Evolutionary conservation across 2,329 filamentous ascomycete species (phyloP).

Genomic region (Fusarium gaditjirri): DNA sequence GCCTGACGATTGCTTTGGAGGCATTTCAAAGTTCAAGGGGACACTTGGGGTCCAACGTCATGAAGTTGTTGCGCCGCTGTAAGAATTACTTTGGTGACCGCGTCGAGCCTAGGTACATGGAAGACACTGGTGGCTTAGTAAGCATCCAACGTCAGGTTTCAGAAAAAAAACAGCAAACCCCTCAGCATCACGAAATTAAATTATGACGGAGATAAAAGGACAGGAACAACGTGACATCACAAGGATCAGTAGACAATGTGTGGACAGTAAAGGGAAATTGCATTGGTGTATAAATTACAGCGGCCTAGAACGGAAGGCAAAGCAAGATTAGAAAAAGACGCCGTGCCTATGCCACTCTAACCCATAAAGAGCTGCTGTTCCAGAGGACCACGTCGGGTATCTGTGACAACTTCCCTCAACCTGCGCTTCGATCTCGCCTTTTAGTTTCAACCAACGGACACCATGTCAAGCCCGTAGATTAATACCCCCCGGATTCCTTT

Average conservation of each 20-base stretch:
- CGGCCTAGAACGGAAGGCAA: slow-evolving; percentile 62
- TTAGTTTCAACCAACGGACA: slow-evolving; percentile 56
- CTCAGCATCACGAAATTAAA: not conserved
- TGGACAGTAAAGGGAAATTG: slow-evolving; percentile 60
- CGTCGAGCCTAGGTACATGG: not conserved
- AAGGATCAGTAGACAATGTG: not conserved
- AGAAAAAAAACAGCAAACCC: not conserved
- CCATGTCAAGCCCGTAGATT: slow-evolving; percentile 52
- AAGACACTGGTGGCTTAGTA: slow-evolving; percentile 17
- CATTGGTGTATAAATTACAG: slow-evolving; percentile 72
- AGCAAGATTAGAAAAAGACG: slow-evolving; percentile 57
- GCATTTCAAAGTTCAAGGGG: slow-evolving; percentile 48
- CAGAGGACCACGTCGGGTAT: slow-evolving; percentile 54
- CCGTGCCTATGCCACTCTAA: slow-evolving; percentile 63
- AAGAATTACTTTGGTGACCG: not conserved
- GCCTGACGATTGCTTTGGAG: slow-evolving; percentile 54
- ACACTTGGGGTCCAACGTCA: not conserved
- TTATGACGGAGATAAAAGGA: not conserved
- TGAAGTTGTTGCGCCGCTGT: not conserved
- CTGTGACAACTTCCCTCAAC: slow-evolving; percentile 55
- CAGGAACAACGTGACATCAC: not conserved
- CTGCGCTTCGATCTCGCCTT: slow-evolving; percentile 58
- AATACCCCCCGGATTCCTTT: slow-evolving; percentile 44
- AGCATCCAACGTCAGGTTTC: not conserved
- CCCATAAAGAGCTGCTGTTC: slow-evolving; percentile 56